Base-by-base conservation (phyloP, 768 basidiomycete species). In the Termitomyces sp. region DNA sequence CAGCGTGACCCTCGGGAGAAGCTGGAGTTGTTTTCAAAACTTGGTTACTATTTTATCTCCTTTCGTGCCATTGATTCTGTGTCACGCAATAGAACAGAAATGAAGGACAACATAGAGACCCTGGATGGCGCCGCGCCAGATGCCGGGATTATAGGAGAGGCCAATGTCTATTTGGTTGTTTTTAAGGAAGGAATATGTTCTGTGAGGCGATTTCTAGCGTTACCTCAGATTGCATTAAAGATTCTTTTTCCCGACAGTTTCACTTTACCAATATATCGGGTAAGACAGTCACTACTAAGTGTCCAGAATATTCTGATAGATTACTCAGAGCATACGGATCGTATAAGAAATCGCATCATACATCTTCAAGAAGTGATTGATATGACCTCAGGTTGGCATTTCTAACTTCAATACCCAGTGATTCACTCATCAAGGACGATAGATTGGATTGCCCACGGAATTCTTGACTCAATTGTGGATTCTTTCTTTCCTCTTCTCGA, bases 361-460 rank as follows among this genome's bases (percentile, higher is more conserved):
- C 75, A 81, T 13, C 73, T 87, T 5, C 85, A 88, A 55, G 77
- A 85, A 54, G 78, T 79, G 20, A 74, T 81, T 13, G 84, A 79
- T 59, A 86, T 87, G 77, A 86, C 90, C 5, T 86, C 91, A 53
- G 88, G 92, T 87, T 63, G 55, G 80, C 30, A 38, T 46, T 5
- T 46, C 22, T 4, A 38, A 50, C 20, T 20, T 38, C 10, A n/a
- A 26, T n/a, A 45, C 32, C 35, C 24, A 48, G 18, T 13, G 8
- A 53, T 28, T 63, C 49, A 30, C 36, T 43, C 38, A 18, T 59
- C 54, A n/a, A 30, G 20, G 47, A 30, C 24, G 24, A 40, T 61
- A 93, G 94, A 94, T 68, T 96, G 93, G 92, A 91, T 98, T 62
- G 93, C 92, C 0, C 94, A 98, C 70, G 90, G 87, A 22, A 80